These are phyloP conservation scores for Eimeria nieschulzi DNA, from an alignment of 169 alveolate genomes.

Conservation along the genomic window DNA sequence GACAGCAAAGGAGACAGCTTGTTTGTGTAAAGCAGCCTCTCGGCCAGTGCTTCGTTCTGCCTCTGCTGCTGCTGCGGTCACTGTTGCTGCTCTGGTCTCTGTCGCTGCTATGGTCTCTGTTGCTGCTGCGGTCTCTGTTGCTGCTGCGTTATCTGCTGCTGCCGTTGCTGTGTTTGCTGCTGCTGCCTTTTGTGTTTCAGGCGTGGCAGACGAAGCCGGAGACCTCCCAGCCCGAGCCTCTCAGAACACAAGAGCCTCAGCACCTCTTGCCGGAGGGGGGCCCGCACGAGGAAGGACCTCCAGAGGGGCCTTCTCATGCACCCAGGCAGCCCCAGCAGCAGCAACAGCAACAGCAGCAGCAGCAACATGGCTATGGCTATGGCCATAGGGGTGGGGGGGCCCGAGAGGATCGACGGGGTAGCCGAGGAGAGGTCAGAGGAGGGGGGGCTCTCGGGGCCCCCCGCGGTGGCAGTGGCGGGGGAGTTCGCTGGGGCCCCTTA, in stretches of 20 bases:
- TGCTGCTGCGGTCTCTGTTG: too few relatives aligned
- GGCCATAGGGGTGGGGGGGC: conserved; percentile 37
- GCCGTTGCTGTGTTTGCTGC: not conserved
- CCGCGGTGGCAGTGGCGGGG: not conserved
- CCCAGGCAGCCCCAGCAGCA: not conserved
- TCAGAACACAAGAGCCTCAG: conserved; percentile 5
- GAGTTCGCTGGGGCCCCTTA: too few relatives aligned
- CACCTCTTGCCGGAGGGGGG: not conserved
- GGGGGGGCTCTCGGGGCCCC: conserved; percentile 3
- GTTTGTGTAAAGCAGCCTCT: too few relatives aligned
- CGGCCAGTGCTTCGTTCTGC: not conserved
- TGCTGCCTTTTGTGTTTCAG: not conserved
- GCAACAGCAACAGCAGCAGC: conserved; percentile 35
- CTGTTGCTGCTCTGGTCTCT: conserved; percentile 20
- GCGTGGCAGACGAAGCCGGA: conserved; percentile 38
- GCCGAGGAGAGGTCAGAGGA: conserved; percentile 1
- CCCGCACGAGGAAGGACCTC: not conserved
- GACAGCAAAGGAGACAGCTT: too few relatives aligned
- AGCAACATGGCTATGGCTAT: not conserved
- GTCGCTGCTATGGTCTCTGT: too few relatives aligned
- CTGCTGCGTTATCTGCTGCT: not conserved
- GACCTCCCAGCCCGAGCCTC: not conserved
- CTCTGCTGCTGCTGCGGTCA: not conserved
- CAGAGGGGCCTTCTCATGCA: not conserved
- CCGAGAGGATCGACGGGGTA: conserved; percentile 10